Evolutionary conservation across 805 yeast species (phyloP), one percentile per base, ranked within the genome.

Genomic region (Peterozyma xylosa): DNA sequence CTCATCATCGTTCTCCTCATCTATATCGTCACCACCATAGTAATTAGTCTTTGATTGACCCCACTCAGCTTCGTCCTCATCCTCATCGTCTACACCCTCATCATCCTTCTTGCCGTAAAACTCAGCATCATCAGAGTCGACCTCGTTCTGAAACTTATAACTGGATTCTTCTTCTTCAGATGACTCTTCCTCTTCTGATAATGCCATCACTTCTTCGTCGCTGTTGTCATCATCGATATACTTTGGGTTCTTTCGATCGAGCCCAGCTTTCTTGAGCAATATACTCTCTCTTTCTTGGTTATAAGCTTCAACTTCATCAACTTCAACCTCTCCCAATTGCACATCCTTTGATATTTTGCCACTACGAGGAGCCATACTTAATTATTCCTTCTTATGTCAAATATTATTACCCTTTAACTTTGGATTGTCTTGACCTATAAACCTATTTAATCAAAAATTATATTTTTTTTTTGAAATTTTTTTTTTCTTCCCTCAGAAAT

Each of bases 231-330:
- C 70, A 6, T 64, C 68, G 3, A 64, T 69, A 2, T 61, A 64
- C 6, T 53, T 21, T 21, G 27, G 60, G 14, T 52, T 48, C 17
- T 57, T 49, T 11, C 64, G 59, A 17, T 63, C 63, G 29, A 73
- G 60, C 0, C 79, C 81, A 0, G 87, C 85, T 33, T 74, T 68
- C 1, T 76, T 78, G 33, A 81, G 62, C 39, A 81, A 53, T 10
- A 80, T 56, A 54, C 75, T 71, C 53, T 82, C 88, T 52, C 68
- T 69, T 42, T 73, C 76, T 6, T 75, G 73, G 49, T 78, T 79
- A 59, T 82, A 84, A 10, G 74, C 76, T 53, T 84, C 91, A 9
- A 83, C 80, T 51, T 83, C 90, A 57, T 79, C 78, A 30, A 75
- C 56, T 1, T 78, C 85, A 48, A 73, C 64, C 5, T 67, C 70